Percentiles rank a stretch among this genome's conserved stretches.
Conservation (phyloP, 208 protist species). For the Leishmania turanica region DNA sequence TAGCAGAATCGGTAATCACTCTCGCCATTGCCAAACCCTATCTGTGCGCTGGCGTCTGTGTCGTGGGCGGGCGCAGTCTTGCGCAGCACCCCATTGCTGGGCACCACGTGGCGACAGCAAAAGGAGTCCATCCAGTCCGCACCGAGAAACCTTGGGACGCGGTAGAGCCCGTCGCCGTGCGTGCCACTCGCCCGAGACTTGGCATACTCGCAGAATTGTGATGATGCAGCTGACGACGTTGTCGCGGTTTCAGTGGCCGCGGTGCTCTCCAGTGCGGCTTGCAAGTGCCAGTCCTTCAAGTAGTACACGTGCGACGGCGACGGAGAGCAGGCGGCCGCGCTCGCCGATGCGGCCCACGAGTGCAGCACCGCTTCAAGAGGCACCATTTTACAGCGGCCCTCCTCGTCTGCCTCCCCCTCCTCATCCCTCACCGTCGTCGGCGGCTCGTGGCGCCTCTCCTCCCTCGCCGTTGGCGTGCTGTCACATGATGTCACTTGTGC, state of each 20-base stretch:
- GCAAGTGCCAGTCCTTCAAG: conserved; percentile 87
- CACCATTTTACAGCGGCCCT: conserved; percentile 13
- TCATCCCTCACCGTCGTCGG: background rate
- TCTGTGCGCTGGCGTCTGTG: background rate
- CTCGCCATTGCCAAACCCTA: conserved; percentile 58
- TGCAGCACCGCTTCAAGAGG: conserved; percentile 16
- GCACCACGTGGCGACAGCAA: conserved; percentile 17
- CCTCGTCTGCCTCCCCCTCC: background rate
- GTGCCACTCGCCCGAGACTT: conserved; percentile 1
- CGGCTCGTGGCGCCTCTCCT: background rate
- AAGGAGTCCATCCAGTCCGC: conserved; percentile 83
- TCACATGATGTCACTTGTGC: background rate
- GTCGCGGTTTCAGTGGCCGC: background rate
- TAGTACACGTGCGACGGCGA: conserved; percentile 34
- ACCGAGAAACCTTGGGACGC: conserved; percentile 71
- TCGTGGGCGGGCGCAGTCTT: background rate
- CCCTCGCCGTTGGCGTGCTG: background rate
- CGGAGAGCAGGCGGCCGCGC: background rate
- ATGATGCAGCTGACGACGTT: background rate
- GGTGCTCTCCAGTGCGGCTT: conserved; percentile 43
- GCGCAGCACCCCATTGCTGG: background rate
- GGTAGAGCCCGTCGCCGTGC: conserved; percentile 61
- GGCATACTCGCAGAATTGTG: background rate
- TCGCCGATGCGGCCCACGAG: conserved; percentile 11
- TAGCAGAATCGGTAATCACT: conserved; percentile 89